Conservation (phyloP, 2,329 filamentous ascomycete species). For the Polytolypa hystricis region DNA sequence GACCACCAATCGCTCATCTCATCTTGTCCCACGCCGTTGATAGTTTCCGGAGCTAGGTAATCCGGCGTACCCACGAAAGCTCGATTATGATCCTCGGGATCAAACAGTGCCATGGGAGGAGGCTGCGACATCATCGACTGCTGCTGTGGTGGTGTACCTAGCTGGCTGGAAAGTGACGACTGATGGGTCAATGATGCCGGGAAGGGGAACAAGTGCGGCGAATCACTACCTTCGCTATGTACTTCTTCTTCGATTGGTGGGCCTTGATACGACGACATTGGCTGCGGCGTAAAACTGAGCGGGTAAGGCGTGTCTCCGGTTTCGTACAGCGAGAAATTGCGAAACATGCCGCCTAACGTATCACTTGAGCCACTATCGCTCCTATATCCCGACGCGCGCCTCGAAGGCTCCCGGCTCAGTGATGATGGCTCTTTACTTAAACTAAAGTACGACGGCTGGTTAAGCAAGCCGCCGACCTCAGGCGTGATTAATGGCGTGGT, state of each 20-base stretch:
- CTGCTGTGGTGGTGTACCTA: conserved; percentile 41
- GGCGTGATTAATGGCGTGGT: conserved; percentile 82
- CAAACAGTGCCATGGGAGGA: conserved; percentile 85
- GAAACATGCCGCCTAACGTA: conserved; percentile 69
- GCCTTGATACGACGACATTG: conserved; percentile 16
- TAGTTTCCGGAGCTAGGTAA: conserved; percentile 93
- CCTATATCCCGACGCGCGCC: conserved; percentile 65
- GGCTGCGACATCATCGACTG: conserved; percentile 75
- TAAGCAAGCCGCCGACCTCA: conserved; percentile 54
- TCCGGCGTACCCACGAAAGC: conserved; percentile 95
- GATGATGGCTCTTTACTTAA: conserved; percentile 29
- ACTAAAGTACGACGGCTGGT: conserved; percentile 88
- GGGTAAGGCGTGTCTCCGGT: conserved; percentile 35
- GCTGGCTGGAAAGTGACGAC: conserved; percentile 17
- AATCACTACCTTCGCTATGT: conserved; percentile 59
- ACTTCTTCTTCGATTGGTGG: conserved; percentile 56
- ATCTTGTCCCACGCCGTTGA: conserved; percentile 88
- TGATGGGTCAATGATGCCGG: conserved; percentile 47
- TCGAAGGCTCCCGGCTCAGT: conserved; percentile 49
- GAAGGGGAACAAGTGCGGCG: conserved; percentile 64
- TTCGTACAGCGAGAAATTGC: conserved; percentile 64
- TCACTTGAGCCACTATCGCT: conserved; percentile 93
- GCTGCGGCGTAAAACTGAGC: conserved; percentile 16
- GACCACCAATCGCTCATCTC: conserved; percentile 99
- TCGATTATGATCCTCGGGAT: conserved; percentile 84